Evolutionary conservation across 225 moss, liverwort and hornwort genomes (phyloP).

Genomic region (Sphagnum contortum): DNA sequence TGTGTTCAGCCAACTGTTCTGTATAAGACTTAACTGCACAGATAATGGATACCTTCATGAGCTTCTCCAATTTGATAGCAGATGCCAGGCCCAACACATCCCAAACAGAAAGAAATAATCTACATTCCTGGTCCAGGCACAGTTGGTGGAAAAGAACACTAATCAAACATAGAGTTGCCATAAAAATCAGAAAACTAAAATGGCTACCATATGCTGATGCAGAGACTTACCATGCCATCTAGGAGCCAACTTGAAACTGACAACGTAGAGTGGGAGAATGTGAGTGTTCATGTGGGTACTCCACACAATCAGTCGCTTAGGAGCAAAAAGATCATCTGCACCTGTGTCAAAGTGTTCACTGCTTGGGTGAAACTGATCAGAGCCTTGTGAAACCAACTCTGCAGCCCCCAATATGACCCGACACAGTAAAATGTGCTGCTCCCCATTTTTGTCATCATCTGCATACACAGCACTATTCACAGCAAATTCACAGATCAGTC

Average conservation of each 20-base stretch:
- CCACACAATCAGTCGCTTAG: conserved; percentile 48
- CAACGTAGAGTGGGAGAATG: conserved; percentile 43
- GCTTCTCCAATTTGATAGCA: too few species aligned
- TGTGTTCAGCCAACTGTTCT: not conserved
- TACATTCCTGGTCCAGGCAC: not conserved
- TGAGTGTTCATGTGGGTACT: conserved; percentile 60
- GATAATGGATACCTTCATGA: too few species aligned
- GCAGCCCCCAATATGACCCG: conserved; percentile 40
- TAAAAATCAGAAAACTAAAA: too few species aligned
- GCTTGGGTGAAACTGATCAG: conserved; percentile 53
- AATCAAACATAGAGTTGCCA: too few species aligned
- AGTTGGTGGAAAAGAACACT: too few species aligned
- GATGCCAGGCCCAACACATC: not conserved
- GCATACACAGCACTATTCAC: conserved; percentile 44
- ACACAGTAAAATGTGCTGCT: conserved; percentile 47
- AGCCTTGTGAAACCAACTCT: conserved; percentile 43
- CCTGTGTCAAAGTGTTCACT: conserved; percentile 43
- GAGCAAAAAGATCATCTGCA: conserved; percentile 36
- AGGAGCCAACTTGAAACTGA: conserved; percentile 53
- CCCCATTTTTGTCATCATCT: conserved; percentile 57
- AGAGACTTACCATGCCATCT: conserved; percentile 45
- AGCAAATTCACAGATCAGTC: conserved; percentile 1
- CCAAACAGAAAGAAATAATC: not conserved
- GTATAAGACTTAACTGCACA: not conserved
- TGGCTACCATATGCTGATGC: conserved; percentile 1